A percentile compares a stretch with the other conserved stretches of the same genome.
phyloP scores from a whole-genome alignment of 2,329 filamentous ascomycete species.

The Rhynchosporium secalis region DNA sequence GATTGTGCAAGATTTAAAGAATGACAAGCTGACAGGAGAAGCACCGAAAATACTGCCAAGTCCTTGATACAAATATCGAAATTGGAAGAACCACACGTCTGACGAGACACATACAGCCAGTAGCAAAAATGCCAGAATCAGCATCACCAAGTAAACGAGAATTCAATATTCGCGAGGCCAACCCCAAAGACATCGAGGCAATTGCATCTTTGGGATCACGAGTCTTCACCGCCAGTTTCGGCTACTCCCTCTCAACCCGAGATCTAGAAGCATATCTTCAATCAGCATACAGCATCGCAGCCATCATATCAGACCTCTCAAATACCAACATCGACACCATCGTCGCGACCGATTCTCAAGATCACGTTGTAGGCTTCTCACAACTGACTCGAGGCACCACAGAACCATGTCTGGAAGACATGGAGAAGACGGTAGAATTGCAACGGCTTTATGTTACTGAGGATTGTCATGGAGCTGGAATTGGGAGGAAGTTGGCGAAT shows the following conservation, averaged over 20 bases:
- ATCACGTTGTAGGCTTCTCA: constrained; percentile 44
- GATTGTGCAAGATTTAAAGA: background rate
- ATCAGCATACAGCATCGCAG: constrained; percentile 40
- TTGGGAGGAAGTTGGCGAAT: constrained; percentile 42
- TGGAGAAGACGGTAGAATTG: constrained; percentile 43
- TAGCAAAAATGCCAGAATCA: constrained; percentile 20
- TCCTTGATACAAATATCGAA: background rate
- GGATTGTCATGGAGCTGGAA: constrained; percentile 42
- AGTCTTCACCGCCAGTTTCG: constrained; percentile 46
- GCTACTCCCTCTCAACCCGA: constrained; percentile 43
- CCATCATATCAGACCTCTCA: constrained; percentile 34
- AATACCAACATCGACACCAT: constrained; percentile 35
- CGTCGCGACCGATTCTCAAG: constrained; percentile 34
- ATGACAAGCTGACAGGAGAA: background rate
- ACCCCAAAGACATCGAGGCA: constrained; percentile 33
- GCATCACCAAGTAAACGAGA: constrained; percentile 11
- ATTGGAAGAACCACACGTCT: background rate
- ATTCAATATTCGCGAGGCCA: constrained; percentile 36
- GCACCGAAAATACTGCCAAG: background rate
- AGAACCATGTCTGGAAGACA: constrained; percentile 43
- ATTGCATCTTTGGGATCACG: constrained; percentile 42
- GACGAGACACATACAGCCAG: background rate
- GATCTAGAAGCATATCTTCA: constrained; percentile 44
- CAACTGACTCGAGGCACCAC: constrained; percentile 42
- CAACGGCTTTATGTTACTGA: constrained; percentile 47